Base-by-base conservation (phyloP, 139 green algal genomes). In the Nannochloris sp. region DNA sequence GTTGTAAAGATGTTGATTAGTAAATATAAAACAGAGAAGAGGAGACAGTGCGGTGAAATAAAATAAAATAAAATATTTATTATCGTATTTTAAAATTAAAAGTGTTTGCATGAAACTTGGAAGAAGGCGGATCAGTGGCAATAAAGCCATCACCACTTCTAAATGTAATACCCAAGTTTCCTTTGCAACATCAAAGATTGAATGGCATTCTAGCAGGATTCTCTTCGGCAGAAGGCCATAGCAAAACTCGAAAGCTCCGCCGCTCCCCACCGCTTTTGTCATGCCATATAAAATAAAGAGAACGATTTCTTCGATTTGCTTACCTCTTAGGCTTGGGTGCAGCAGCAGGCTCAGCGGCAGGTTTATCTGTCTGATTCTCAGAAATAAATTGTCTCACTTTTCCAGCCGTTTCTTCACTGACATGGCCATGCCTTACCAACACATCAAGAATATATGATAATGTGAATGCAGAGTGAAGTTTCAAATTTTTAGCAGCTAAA, bases 341-440 rank as follows among this genome's bases (percentile, higher is more conserved):
- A 2, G 81, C 36, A 13, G 66, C 51, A n/a, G 48, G 48, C 4
- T 57, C 23, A 15, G 79, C 54, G 2, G 65, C 70, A 1, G 64
- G 54, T 38, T 73, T 60, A 48, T 79, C 68, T 30, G 91, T 97
- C 74, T 97, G 90, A 73, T 99, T 98, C n/a, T 77, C 81, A 2
- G 83, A 77, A 14, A 99, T 83, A 79, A 99, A 99, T 23, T 64
- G 23, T 1, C 68, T 57, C 42, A 95, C 90, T 31, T 79, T 88
- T 30, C 67, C 60, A 3, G 80, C 85, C 2, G 79, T 34, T 30
- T 81, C 72, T 4, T 74, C 61, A 1, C 19, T 59, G 7, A 95
- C 85, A 59, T 83, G 72, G 4, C 73, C 45, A 46, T 92, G 75
- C 27, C 76, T 70, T 44, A 80, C 56, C 48, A 83, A 56, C 29